Percentiles rank a stretch among this genome's conserved stretches.
Evolutionary conservation across 345 rosid species (phyloP).

Genomic region (Salix purpurea): DNA sequence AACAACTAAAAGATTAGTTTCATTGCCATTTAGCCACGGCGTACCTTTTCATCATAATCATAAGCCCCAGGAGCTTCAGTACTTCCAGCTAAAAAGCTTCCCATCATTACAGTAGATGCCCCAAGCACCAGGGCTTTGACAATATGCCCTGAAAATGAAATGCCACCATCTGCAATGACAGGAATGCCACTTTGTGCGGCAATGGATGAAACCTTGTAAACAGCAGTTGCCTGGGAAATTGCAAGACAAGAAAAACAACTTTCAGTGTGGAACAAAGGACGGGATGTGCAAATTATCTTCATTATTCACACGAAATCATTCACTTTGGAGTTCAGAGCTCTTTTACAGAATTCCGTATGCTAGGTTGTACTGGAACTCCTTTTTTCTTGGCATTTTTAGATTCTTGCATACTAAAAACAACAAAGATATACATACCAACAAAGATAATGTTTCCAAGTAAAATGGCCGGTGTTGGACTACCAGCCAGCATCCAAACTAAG

Average conservation of each 20-base stretch:
- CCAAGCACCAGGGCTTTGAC: constrained; percentile 85
- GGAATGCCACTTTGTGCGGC: constrained; percentile 75
- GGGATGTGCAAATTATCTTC: not conserved
- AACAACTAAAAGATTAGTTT: not conserved
- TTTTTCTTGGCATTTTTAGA: not conserved
- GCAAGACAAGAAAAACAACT: not conserved
- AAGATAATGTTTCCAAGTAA: not conserved
- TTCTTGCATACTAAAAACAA: not conserved
- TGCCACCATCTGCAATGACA: constrained; percentile 95
- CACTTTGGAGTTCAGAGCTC: not conserved
- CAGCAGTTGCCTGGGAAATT: constrained; percentile 78
- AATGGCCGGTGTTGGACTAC: too few species aligned
- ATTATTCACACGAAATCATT: not conserved
- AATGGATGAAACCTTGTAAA: constrained; percentile 78
- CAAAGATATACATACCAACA: not conserved
- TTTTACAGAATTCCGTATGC: not conserved
- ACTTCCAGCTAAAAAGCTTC: constrained; percentile 91
- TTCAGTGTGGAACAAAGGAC: not conserved
- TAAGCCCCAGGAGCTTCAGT: constrained; percentile 83
- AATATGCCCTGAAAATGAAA: constrained; percentile 91
- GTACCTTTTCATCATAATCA: constrained; percentile 45
- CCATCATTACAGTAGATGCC: constrained; percentile 98
- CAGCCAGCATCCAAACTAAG: too few species aligned
- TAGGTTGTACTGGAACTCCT: not conserved
- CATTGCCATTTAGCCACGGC: not conserved